phyloP scores from a whole-genome alignment of 225 moss, liverwort and hornwort genomes.

The Lunularia cruciata region DNA sequence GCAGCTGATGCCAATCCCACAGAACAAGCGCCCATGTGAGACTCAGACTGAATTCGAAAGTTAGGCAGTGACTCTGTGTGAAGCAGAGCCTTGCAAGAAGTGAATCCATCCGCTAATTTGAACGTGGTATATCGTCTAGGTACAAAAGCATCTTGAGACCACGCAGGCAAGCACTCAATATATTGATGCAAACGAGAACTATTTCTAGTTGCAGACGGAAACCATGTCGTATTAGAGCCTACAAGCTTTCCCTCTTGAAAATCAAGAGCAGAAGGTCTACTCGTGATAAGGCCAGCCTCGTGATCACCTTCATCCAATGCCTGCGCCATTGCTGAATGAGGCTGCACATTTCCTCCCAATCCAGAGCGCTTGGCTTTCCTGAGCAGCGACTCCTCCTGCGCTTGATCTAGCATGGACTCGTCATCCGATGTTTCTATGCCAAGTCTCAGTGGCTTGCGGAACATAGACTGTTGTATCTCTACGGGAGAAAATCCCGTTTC shows the following conservation, averaged over 20 bases:
- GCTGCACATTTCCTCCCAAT: constrained; percentile 41
- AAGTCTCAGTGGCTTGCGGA: constrained; percentile 56
- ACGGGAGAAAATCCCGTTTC: constrained; percentile 48
- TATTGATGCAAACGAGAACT: constrained; percentile 39
- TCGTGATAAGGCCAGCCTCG: constrained; percentile 30
- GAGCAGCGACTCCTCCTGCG: constrained; percentile 52
- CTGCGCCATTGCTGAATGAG: constrained; percentile 49
- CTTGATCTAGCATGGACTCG: constrained; percentile 56
- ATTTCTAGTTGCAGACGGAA: constrained; percentile 35
- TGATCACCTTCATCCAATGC: constrained; percentile 77
- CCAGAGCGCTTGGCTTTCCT: constrained; percentile 56
- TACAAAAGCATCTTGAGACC: constrained; percentile 26
- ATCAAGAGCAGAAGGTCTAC: constrained; percentile 30
- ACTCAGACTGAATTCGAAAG: constrained; percentile 28
- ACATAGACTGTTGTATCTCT: constrained; percentile 46
- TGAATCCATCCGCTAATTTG: constrained; percentile 24
- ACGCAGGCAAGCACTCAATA: constrained; percentile 34
- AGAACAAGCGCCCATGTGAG: constrained; percentile 49
- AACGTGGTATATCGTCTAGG: constrained; percentile 24
- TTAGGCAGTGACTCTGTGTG: constrained; percentile 35
- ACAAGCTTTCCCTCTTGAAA: constrained; percentile 30
- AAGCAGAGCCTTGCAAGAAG: constrained; percentile 29
- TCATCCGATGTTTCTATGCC: constrained; percentile 74
- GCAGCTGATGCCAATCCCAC: constrained; percentile 48
- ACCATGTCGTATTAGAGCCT: constrained; percentile 31